phyloP scores from a whole-genome alignment of 108 stramenopile genomes.

The Parietichytrium sp. region DNA sequence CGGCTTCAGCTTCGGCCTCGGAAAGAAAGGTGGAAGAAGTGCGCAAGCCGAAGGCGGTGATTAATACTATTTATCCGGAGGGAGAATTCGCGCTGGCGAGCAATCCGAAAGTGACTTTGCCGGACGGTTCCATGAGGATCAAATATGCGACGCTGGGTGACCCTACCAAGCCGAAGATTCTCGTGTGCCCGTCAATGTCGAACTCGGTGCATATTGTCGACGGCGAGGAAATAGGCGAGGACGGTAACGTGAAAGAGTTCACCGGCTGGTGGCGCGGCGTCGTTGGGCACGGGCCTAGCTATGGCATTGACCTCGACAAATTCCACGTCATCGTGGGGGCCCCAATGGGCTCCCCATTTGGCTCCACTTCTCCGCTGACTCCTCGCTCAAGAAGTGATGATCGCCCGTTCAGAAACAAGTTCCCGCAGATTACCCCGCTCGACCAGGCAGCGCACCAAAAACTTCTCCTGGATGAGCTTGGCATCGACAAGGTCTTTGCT shows the following conservation, averaged over 20 bases:
- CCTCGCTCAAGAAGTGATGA: background rate
- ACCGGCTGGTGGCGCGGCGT: conserved; percentile 37
- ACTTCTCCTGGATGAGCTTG: conserved; percentile 26
- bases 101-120: background rate
- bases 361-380: conserved; percentile 40
- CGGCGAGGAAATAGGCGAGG: background rate
- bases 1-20: too few relatives aligned
- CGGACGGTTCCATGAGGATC: background rate
- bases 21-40: too few relatives aligned
- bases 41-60: too few relatives aligned
- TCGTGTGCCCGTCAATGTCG: conserved; percentile 27
- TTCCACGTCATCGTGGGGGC: conserved; percentile 39
- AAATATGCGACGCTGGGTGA: conserved; percentile 3
- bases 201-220: conserved; percentile 25
- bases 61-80: background rate
- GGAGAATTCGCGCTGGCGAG: background rate
- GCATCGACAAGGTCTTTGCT: conserved; percentile 39
- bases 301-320: conserved; percentile 37
- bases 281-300: conserved; percentile 16
- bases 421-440: conserved; percentile 37
- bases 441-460: conserved; percentile 35
- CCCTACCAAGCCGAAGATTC: background rate
- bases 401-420: background rate
- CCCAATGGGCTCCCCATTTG: conserved; percentile 40
- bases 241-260: background rate